Conservation (phyloP, 164 flowering plant species). For the Magnolia officinalis region DNA sequence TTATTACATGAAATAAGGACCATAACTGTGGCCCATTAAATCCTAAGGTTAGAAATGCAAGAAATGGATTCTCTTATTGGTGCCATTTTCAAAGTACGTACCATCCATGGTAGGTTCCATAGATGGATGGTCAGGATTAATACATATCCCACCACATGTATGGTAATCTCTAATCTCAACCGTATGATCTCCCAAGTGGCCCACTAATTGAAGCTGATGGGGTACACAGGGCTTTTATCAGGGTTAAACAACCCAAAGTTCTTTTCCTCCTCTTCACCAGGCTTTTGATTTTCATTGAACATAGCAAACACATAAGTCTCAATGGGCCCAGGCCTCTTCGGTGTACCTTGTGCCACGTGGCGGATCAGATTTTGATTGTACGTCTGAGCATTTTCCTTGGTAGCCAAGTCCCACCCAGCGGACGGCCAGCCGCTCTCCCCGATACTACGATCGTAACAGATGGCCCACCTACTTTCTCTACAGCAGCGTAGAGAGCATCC, state of each 20-base stretch:
- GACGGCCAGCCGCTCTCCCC: conserved; percentile 24
- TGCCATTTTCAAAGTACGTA: too few species aligned
- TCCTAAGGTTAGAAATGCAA: too few species aligned
- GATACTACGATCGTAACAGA: conserved; percentile 8
- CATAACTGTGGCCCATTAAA: too few species aligned
- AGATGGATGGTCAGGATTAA: too few species aligned
- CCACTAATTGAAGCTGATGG: neutral
- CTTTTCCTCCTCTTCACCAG: conserved; percentile 1
- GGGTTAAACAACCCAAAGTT: conserved; percentile 21
- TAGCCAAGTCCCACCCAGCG: conserved; percentile 1
- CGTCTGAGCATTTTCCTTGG: conserved; percentile 14
- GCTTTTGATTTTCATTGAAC: conserved; percentile 18
- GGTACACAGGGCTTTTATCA: conserved; percentile 9
- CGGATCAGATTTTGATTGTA: conserved; percentile 12
- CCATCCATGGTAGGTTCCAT: too few species aligned
- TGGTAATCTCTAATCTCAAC: neutral
- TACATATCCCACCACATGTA: neutral
- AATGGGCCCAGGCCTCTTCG: conserved; percentile 8
- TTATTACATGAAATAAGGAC: too few species aligned
- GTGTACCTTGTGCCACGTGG: conserved; percentile 14
- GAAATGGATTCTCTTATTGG: too few species aligned
- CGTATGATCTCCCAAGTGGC: neutral
- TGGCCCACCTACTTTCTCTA: conserved; percentile 7
- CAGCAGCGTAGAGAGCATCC: conserved; percentile 10
- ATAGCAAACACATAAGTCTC: conserved; percentile 19